Evolutionary conservation across 2,329 filamentous ascomycete species (phyloP).

Genomic region (Penicillium sp.): DNA sequence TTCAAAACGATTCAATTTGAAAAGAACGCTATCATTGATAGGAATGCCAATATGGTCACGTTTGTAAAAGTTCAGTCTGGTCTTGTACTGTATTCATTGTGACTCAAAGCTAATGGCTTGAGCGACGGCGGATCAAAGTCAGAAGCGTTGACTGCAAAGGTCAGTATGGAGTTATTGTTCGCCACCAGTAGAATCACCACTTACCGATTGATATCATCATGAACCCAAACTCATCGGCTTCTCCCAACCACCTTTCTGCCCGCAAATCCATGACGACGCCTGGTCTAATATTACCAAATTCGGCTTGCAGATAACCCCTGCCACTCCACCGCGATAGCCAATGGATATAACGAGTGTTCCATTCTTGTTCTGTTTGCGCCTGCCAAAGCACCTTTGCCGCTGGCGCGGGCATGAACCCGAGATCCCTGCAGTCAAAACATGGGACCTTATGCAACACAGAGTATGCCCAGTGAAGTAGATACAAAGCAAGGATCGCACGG

Average conservation of each 20-base stretch:
- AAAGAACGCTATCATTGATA: no score
- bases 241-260: conserved; percentile 43
- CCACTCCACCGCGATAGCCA: conserved; percentile 10
- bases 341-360: conserved; percentile 31
- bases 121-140: neutral
- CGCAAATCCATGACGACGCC: conserved; percentile 33
- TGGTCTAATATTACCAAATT: conserved; percentile 10
- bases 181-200: neutral
- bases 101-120: neutral
- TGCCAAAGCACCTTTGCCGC: conserved; percentile 42
- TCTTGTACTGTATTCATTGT: neutral
- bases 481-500: conserved; percentile 39
- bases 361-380: conserved; percentile 32
- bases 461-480: conserved; percentile 42
- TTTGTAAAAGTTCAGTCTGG: no score
- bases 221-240: conserved; percentile 44
- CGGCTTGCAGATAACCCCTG: conserved; percentile 3
- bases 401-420: conserved; percentile 42
- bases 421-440: conserved; percentile 37
- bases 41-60: no score
- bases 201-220: conserved; percentile 41
- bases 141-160: neutral
- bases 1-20: no score
- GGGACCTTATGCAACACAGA: conserved; percentile 35
- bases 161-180: neutral